These are phyloP conservation scores for Tetrahymena thermophila DNA, from an alignment of 73 alveolate genomes.

Conservation along the genomic window DNA sequence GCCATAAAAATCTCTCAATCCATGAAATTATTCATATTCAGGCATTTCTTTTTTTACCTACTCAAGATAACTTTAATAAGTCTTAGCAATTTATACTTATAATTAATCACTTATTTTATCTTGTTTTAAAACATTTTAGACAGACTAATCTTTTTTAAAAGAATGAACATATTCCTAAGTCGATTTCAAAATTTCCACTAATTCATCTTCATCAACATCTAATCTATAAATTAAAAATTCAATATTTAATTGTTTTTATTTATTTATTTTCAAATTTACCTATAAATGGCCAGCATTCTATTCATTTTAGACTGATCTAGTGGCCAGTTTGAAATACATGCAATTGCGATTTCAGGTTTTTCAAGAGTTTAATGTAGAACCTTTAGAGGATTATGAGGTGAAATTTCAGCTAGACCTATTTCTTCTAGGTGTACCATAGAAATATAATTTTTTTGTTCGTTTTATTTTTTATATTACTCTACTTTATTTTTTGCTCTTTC, in stretches of 20 bases:
- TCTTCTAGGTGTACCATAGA: constrained; percentile 47
- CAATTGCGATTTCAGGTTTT: constrained; percentile 43
- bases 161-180: neutral
- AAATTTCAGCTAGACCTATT: constrained; percentile 57
- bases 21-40: neutral
- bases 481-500: constrained; percentile 42
- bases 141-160: neutral
- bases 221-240: neutral
- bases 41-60: neutral
- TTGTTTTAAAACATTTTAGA: neutral
- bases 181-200: neutral
- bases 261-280: too few species aligned
- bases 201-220: neutral
- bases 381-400: constrained; percentile 55
- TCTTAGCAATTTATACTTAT: neutral
- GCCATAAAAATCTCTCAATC: neutral
- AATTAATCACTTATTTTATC: neutral
- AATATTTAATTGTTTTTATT: too few species aligned
- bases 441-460: constrained; percentile 18
- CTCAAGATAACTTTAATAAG: neutral
- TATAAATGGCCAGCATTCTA: neutral
- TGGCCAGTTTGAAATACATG: constrained; percentile 58
- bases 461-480: neutral
- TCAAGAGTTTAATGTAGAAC: constrained; percentile 49
- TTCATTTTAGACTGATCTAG: constrained; percentile 60